Evolutionary conservation across 495 filamentous ascomycete species (phyloP).

Genomic region (Xylaria grammica): DNA sequence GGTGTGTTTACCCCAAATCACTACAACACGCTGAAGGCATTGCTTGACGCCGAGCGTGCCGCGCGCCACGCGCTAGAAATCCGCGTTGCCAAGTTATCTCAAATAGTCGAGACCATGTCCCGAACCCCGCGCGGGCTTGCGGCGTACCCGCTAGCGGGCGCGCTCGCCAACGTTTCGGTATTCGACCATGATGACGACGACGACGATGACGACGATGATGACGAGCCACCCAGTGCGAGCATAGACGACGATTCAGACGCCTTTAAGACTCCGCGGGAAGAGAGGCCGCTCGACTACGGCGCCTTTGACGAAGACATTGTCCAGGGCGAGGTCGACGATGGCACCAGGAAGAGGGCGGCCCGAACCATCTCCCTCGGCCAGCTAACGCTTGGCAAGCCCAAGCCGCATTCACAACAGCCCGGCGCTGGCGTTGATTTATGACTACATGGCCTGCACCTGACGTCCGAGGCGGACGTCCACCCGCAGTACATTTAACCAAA

Average conservation of each 20-base stretch:
- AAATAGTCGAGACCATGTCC: constrained; percentile 47
- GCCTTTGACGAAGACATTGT: constrained; percentile 54
- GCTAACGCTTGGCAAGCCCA: constrained; percentile 48
- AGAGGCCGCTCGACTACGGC: constrained; percentile 41
- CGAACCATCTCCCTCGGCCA: constrained; percentile 57
- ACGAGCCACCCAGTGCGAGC: constrained; percentile 32
- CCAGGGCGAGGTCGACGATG: constrained; percentile 37
- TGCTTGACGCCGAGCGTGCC: constrained; percentile 55
- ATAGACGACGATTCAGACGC: constrained; percentile 40
- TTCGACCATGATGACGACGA: constrained; percentile 39
- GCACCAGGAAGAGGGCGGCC: constrained; percentile 47
- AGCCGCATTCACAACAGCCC: constrained; percentile 23
- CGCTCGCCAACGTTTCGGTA: constrained; percentile 36
- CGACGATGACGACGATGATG: constrained; percentile 35
- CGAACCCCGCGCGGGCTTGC: constrained; percentile 36
- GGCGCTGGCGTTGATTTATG: constrained; percentile 33
- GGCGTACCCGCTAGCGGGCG: constrained; percentile 27
- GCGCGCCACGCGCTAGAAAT: constrained; percentile 57
- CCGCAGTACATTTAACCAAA: constrained; percentile 6
- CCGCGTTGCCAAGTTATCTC: constrained; percentile 53
- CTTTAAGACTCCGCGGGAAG: constrained; percentile 52
- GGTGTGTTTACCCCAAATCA: constrained; percentile 38
- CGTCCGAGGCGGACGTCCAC: not conserved
- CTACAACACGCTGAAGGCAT: constrained; percentile 43
- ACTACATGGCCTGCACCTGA: constrained; percentile 33